Conservation (phyloP, 192 early-diverging fungal genomes). For the Coemansia sp. region DNA sequence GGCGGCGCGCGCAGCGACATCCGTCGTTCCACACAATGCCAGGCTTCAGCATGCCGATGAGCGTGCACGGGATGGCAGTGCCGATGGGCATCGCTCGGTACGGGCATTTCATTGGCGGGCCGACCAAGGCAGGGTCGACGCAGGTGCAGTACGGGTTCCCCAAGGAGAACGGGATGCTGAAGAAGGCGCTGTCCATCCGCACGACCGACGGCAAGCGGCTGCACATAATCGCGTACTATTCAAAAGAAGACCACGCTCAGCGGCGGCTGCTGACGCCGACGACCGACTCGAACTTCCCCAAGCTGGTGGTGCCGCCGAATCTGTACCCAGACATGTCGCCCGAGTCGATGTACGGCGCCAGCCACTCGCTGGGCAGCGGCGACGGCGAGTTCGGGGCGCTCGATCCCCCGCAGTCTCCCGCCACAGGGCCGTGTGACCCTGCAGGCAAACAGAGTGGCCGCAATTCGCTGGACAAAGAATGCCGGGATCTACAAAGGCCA, state of each 20-base stretch:
- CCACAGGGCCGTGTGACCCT: not conserved
- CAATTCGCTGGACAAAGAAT: slow-evolving; percentile 2
- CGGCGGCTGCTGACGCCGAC: slow-evolving; percentile 69
- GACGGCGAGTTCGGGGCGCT: slow-evolving; percentile 3
- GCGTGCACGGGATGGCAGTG: slow-evolving; percentile 40
- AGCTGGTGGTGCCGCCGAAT: slow-evolving; percentile 71
- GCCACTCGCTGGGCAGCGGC: slow-evolving; percentile 27
- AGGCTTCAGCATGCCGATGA: slow-evolving; percentile 34
- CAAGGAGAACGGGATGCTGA: slow-evolving; percentile 81
- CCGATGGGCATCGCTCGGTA: slow-evolving; percentile 56
- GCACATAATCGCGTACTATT: slow-evolving; percentile 89
- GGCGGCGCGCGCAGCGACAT: slow-evolving; percentile 57
- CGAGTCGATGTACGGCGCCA: slow-evolving; percentile 52
- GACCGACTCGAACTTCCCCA: slow-evolving; percentile 61
- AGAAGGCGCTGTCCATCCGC: slow-evolving; percentile 85
- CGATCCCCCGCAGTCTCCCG: slow-evolving; percentile 11
- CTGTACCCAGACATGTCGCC: slow-evolving; percentile 80
- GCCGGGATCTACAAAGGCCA: slow-evolving; percentile 10
- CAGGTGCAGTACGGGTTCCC: slow-evolving; percentile 57
- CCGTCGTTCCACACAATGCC: slow-evolving; percentile 49
- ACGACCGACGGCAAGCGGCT: slow-evolving; percentile 77
- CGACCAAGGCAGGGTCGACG: slow-evolving; percentile 51
- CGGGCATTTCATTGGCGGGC: slow-evolving; percentile 54
- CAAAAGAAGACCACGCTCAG: slow-evolving; percentile 69
- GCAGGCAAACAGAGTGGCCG: slow-evolving; percentile 6